A percentile compares a stretch with the other conserved stretches of the same genome.
Conservation (phyloP, 1,139 yeast species). For the Taphrina communis region DNA sequence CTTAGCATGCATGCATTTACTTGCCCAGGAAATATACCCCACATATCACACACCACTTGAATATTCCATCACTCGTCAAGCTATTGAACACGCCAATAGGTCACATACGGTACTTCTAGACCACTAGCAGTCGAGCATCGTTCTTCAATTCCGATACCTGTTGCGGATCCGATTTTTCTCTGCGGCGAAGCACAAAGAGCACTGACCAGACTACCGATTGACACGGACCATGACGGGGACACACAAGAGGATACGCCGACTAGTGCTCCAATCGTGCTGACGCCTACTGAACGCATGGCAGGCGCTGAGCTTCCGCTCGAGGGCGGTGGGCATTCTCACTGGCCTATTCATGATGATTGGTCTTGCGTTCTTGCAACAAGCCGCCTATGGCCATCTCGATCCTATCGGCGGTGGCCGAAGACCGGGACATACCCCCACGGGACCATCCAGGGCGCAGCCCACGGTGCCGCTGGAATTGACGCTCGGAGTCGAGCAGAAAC, state of each 20-base stretch:
- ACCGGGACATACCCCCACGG: neutral
- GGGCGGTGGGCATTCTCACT: constrained; percentile 14
- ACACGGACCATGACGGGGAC: neutral
- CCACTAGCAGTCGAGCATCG: too few relatives aligned
- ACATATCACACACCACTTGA: too few relatives aligned
- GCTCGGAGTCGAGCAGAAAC: constrained; percentile 17
- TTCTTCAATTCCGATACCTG: too few relatives aligned
- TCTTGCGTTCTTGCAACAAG: constrained; percentile 6
- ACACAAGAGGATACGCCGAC: neutral
- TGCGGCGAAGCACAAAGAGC: too few relatives aligned
- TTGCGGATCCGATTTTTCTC: too few relatives aligned
- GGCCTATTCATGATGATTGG: constrained; percentile 11
- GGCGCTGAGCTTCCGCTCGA: constrained; percentile 3
- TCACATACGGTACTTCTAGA: too few relatives aligned
- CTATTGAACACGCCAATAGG: too few relatives aligned
- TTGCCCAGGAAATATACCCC: too few relatives aligned
- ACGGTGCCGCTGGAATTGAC: constrained; percentile 15
- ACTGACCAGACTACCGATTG: too few relatives aligned
- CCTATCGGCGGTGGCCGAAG: neutral
- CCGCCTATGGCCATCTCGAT: neutral
- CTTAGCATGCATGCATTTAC: too few relatives aligned
- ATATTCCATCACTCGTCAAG: too few relatives aligned
- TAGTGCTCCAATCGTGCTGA: constrained; percentile 12
- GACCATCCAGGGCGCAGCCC: constrained; percentile 8
- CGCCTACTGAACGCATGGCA: constrained; percentile 12